phyloP scores from a whole-genome alignment of 768 basidiomycete species.

The Lactarius psammicola region DNA sequence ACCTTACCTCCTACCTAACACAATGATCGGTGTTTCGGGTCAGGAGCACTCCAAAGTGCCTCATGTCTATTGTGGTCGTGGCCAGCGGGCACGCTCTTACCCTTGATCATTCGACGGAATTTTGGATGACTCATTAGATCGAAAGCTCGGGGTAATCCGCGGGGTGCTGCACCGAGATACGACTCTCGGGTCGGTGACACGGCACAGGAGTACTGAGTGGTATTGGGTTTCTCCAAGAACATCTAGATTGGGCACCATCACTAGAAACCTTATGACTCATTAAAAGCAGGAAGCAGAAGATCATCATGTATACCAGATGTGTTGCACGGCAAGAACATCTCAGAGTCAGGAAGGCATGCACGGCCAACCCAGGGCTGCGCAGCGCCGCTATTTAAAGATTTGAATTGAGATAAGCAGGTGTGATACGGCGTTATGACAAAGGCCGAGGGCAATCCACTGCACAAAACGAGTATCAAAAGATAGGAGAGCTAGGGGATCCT shows the following conservation, averaged over 20 bases:
- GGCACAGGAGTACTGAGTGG: neutral
- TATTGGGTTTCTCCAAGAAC: neutral
- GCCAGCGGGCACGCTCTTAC: neutral
- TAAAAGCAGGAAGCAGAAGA: neutral
- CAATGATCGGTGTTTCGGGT: conserved; percentile 4
- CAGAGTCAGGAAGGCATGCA: neutral
- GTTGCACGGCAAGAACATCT: neutral
- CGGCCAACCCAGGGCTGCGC: no score
- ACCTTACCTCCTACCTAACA: conserved; percentile 8
- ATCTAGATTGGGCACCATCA: neutral
- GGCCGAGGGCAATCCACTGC: neutral
- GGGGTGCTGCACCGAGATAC: neutral
- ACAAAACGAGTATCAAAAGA: neutral
- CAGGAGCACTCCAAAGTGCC: neutral
- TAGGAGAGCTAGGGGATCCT: neutral
- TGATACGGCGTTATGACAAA: neutral
- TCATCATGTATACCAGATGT: neutral
- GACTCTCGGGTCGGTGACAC: neutral
- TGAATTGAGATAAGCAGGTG: neutral
- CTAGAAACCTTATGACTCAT: neutral
- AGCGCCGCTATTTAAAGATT: no score
- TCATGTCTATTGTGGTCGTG: neutral
- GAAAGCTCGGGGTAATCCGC: neutral
- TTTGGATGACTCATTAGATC: neutral
- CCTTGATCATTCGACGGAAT: neutral